Conservation (phyloP, 768 basidiomycete genomes). For the Dendrothele bispora region DNA sequence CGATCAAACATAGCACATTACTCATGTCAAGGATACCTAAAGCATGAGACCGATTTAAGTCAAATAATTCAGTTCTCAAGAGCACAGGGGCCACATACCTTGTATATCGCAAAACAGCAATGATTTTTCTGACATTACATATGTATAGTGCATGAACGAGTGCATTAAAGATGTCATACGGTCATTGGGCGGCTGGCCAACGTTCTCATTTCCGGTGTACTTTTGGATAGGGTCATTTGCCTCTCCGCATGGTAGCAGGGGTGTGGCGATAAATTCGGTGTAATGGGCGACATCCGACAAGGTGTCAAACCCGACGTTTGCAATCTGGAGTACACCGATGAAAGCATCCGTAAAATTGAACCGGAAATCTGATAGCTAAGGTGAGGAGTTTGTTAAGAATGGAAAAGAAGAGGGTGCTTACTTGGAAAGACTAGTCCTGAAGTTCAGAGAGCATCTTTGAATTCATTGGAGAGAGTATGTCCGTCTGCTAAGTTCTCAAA, state of each 20-base stretch:
- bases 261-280: not conserved
- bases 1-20: conserved; percentile 1
- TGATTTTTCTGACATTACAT: not conserved
- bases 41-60: not conserved
- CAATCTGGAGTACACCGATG: not conserved
- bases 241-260: conserved; percentile 1
- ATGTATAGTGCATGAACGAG: not conserved
- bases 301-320: not conserved
- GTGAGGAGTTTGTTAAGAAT: no score
- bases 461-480: not conserved
- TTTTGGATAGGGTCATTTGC: not conserved
- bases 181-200: not conserved
- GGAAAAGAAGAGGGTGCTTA: not conserved
- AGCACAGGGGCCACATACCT: no score
- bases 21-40: not conserved
- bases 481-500: conserved; percentile 1
- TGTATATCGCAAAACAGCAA: conserved; percentile 2
- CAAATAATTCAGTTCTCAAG: not conserved
- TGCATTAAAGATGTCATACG: not conserved
- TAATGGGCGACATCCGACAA: not conserved
- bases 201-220: conserved; percentile 1
- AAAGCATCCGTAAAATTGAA: not conserved
- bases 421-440: not conserved
- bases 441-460: not conserved
- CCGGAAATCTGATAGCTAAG: not conserved